Evolutionary conservation across 495 filamentous ascomycete genomes (phyloP).

Genomic region (Penicillium salamii): DNA sequence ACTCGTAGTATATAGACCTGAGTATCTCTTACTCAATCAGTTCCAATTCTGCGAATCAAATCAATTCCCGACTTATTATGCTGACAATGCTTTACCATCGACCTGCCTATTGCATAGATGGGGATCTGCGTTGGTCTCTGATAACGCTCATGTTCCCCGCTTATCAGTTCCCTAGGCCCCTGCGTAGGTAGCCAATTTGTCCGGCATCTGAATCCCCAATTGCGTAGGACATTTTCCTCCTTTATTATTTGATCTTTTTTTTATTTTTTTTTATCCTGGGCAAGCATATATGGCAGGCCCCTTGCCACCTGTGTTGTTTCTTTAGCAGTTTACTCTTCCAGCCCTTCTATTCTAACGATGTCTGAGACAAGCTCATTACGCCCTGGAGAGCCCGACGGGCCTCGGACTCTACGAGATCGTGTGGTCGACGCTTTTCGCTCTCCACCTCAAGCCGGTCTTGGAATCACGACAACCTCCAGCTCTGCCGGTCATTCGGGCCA

Average conservation of each 20-base stretch:
- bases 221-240: not conserved
- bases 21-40: not conserved
- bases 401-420: constrained; percentile 36
- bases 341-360: constrained; percentile 14
- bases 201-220: not conserved
- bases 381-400: constrained; percentile 21
- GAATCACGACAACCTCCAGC: not conserved
- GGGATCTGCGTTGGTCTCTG: constrained; percentile 1
- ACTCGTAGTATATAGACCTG: not conserved
- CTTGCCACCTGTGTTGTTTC: not conserved
- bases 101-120: not conserved
- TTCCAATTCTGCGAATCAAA: not conserved
- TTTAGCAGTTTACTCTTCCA: not conserved
- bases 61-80: not conserved
- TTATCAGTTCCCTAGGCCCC: constrained; percentile 18
- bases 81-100: not conserved
- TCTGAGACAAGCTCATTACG: constrained; percentile 26
- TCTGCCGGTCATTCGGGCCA: not conserved
- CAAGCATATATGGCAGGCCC: constrained; percentile 1
- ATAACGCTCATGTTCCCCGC: constrained; percentile 4
- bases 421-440: constrained; percentile 35
- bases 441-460: constrained; percentile 5
- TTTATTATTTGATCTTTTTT: not conserved
- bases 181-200: constrained; percentile 16
- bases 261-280: too few relatives aligned